Evolutionary conservation across 208 protist genomes (phyloP), one percentile per base, ranked within the genome.

Genomic region (Spironucleus salmonicida): DNA sequence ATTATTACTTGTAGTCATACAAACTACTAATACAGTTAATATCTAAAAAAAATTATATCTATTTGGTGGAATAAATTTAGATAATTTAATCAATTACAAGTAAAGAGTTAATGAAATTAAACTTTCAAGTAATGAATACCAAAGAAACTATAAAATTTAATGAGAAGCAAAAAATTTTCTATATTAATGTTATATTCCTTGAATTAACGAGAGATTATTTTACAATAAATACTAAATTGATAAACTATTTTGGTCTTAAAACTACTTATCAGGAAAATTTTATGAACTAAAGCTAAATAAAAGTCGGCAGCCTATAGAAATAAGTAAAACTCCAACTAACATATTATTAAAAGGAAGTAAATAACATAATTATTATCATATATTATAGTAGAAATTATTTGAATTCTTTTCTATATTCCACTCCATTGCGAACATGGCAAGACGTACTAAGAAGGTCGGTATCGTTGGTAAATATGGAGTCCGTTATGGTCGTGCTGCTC

Each of bases 381-480:
- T n/a, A n/a, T n/a, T n/a, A n/a, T n/a, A n/a, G n/a, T n/a, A n/a
- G n/a, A n/a, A n/a, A n/a, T n/a, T n/a, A n/a, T n/a, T n/a, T n/a
- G n/a, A n/a, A n/a, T n/a, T n/a, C n/a, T n/a, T n/a, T n/a, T n/a
- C n/a, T n/a, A n/a, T n/a, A n/a, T n/a, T n/a, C n/a, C n/a, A n/a
- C n/a, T n/a, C n/a, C n/a, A n/a, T n/a, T n/a, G n/a, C n/a, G n/a
- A n/a, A n/a, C n/a, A 78, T 78, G 81, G 77, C 77, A 49, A 97
- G 96, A 85, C 91, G 92, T 78, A 98, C 95, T 29, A 92, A 94
- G 76, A 98, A 98, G 90, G 95, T 98, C 87, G 94, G 94, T 82
- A 90, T 98, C 81, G 92, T 93, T 85, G 95, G 95, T 75, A 96
- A 96, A 88, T 98, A 98, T 85, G 94, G 93, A 81, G 93, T 92